Conservation (phyloP, 192 early-diverging fungal genomes). For the Backusella westeae region DNA sequence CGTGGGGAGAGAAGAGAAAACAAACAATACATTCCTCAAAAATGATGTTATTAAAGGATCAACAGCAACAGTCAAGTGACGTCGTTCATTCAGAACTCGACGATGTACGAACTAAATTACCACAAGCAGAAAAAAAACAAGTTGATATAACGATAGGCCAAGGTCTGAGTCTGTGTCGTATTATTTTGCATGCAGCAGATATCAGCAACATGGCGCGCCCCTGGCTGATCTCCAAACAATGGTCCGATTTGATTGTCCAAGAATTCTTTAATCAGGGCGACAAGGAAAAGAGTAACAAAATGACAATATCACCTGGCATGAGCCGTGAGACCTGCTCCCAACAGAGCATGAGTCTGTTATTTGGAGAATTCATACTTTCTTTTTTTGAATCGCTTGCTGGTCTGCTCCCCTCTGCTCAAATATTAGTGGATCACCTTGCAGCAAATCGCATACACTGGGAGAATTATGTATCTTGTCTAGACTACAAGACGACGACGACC, state of each 20-base stretch:
- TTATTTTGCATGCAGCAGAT: constrained; percentile 79
- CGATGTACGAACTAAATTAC: neutral
- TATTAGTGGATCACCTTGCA: constrained; percentile 42
- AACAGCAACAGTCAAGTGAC: neutral
- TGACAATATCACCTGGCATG: constrained; percentile 86
- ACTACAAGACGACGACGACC: neutral
- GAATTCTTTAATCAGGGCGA: constrained; percentile 90
- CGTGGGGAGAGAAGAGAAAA: neutral
- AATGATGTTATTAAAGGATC: neutral
- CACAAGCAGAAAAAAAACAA: neutral
- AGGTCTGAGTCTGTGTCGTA: constrained; percentile 54
- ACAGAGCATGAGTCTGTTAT: constrained; percentile 69
- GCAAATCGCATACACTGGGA: constrained; percentile 8
- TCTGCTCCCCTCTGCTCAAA: constrained; percentile 62
- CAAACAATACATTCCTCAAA: constrained; percentile 4
- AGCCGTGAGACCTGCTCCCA: constrained; percentile 68
- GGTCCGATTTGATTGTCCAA: constrained; percentile 79
- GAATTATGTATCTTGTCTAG: neutral
- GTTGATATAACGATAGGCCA: constrained; percentile 36
- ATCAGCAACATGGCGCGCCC: constrained; percentile 83
- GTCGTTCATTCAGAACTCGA: constrained; percentile 2
- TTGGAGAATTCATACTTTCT: constrained; percentile 71
- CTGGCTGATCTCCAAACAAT: constrained; percentile 77
- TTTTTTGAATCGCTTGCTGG: constrained; percentile 79
- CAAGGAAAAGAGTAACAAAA: constrained; percentile 60